phyloP scores from a whole-genome alignment of 345 rosid species.

The Viola odorata region DNA sequence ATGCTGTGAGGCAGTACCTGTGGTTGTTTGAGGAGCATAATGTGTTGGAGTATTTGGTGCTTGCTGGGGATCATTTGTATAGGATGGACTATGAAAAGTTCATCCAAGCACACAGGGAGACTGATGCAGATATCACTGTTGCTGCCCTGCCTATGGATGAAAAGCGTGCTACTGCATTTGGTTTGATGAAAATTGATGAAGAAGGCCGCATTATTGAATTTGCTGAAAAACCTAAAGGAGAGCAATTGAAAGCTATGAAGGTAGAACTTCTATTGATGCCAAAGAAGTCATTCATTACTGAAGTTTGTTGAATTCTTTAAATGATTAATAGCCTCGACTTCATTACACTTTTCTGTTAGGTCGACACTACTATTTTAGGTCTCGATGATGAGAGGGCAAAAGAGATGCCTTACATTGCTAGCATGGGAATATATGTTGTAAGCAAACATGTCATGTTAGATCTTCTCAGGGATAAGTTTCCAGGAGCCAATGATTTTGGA shows the following conservation, averaged over 20 bases:
- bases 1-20: slow-evolving; percentile 93
- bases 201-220: slow-evolving; percentile 92
- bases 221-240: slow-evolving; percentile 94
- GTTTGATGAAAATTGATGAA: slow-evolving; percentile 94
- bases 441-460: slow-evolving; percentile 88
- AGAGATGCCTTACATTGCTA: slow-evolving; percentile 94
- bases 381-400: slow-evolving; percentile 88
- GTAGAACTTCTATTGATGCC: slow-evolving; percentile 17
- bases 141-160: slow-evolving; percentile 99
- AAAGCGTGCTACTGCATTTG: slow-evolving; percentile 86
- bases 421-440: slow-evolving; percentile 96
- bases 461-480: slow-evolving; percentile 81
- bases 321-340: not conserved
- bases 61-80: slow-evolving; percentile 96
- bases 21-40: slow-evolving; percentile 98
- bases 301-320: not conserved
- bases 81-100: slow-evolving; percentile 96
- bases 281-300: not conserved
- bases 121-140: slow-evolving; percentile 95
- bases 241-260: slow-evolving; percentile 89
- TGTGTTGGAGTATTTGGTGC: slow-evolving; percentile 82
- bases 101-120: slow-evolving; percentile 93
- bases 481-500: slow-evolving; percentile 97
- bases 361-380: slow-evolving; percentile 89
- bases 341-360: slow-evolving; percentile 35